phyloP scores from a whole-genome alignment of 2,329 filamentous ascomycete genomes.

The Alternaria infectoria region DNA sequence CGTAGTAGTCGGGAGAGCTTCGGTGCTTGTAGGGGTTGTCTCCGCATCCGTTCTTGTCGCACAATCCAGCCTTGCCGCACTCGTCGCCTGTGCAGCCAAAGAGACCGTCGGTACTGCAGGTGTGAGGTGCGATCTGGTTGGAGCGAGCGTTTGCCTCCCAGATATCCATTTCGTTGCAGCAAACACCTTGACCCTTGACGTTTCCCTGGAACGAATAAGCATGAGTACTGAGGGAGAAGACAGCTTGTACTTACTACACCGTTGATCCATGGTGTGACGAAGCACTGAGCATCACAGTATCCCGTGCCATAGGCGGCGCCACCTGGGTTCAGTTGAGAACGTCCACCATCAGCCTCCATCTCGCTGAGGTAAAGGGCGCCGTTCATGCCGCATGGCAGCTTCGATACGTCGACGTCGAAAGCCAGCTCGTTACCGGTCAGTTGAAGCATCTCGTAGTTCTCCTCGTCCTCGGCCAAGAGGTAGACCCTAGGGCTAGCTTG shows the following conservation, averaged over 20 bases:
- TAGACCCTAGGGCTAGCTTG: constrained; percentile 63
- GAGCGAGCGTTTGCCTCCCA: constrained; percentile 61
- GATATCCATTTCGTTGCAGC: constrained; percentile 64
- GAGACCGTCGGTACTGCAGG: constrained; percentile 55
- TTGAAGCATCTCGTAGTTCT: constrained; percentile 69
- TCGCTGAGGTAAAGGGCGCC: constrained; percentile 50
- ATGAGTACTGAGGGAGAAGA: constrained; percentile 22
- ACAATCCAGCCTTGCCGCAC: constrained; percentile 45
- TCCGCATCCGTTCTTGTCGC: constrained; percentile 46
- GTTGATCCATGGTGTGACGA: constrained; percentile 46
- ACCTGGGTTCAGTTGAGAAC: constrained; percentile 49
- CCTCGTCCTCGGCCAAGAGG: constrained; percentile 64
- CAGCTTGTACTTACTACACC: constrained; percentile 39
- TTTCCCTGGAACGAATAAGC: constrained; percentile 52
- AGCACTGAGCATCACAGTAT: constrained; percentile 60
- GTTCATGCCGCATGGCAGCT: constrained; percentile 52
- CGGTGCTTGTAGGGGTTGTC: constrained; percentile 42
- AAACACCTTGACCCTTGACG: constrained; percentile 53
- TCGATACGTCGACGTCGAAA: constrained; percentile 69
- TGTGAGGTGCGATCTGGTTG: constrained; percentile 57
- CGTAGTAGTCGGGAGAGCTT: constrained; percentile 37
- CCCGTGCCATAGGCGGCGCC: constrained; percentile 68
- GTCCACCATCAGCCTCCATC: constrained; percentile 47
- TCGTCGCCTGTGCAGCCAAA: constrained; percentile 52
- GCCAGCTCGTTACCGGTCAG: constrained; percentile 73